Conservation (phyloP, 805 yeast genomes). For the Kuraishia capsulata region DNA sequence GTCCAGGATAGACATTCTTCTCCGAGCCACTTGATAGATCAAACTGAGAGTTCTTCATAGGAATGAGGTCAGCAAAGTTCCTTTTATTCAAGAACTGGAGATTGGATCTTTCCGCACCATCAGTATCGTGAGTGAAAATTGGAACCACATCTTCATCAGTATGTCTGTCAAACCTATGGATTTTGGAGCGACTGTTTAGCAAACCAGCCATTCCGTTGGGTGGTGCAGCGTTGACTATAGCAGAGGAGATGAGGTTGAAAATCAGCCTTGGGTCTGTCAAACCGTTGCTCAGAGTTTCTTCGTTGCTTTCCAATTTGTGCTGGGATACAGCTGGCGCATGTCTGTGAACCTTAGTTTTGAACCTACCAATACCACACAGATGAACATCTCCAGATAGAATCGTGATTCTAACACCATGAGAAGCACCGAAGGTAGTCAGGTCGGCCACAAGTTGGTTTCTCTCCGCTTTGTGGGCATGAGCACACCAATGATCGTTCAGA, state of each 20-base stretch:
- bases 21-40: not conserved
- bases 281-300: constrained; percentile 36
- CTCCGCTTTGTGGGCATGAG: constrained; percentile 76
- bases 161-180: constrained; percentile 55
- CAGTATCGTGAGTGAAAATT: constrained; percentile 51
- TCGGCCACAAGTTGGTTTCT: constrained; percentile 59
- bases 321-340: constrained; percentile 27
- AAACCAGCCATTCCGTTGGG: constrained; percentile 78
- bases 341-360: constrained; percentile 45
- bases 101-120: constrained; percentile 38
- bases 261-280: constrained; percentile 68
- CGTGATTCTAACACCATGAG: constrained; percentile 63
- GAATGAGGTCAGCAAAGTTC: constrained; percentile 65
- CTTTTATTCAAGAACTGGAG: constrained; percentile 49
- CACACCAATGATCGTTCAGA: constrained; percentile 95
- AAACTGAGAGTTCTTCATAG: constrained; percentile 26
- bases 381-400: constrained; percentile 93
- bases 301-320: constrained; percentile 26
- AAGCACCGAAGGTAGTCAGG: constrained; percentile 59
- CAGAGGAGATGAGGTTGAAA: constrained; percentile 80
- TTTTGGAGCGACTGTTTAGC: constrained; percentile 54
- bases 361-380: constrained; percentile 73
- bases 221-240: constrained; percentile 89
- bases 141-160: constrained; percentile 82
- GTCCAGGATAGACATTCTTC: constrained; percentile 27